Conservation (phyloP, 108 stramenopile species). For the Skeletonema tropicum region DNA sequence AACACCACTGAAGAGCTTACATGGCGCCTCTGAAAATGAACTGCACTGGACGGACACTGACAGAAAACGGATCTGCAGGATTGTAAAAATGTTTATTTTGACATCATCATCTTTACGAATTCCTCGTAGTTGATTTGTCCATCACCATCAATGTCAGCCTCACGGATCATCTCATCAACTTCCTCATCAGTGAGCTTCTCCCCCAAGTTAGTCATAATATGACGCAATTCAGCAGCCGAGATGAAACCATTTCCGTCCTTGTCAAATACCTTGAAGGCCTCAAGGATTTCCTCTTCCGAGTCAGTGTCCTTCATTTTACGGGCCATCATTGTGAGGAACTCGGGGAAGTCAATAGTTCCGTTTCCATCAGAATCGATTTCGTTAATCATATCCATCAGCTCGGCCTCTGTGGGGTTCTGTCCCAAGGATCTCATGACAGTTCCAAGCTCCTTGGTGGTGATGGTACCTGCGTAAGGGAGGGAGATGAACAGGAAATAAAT, state of each 20-base stretch:
- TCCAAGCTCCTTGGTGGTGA: constrained; percentile 99
- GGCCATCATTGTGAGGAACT: constrained; percentile 99
- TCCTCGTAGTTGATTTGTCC: constrained; percentile 99
- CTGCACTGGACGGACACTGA: neutral
- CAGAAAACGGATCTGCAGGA: neutral
- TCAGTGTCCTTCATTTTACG: constrained; percentile 99
- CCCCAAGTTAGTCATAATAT: constrained; percentile 99
- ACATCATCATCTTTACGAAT: constrained; percentile 99
- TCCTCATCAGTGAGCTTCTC: constrained; percentile 99
- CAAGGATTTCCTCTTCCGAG: constrained; percentile 99
- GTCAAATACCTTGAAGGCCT: constrained; percentile 99
- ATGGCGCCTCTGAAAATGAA: constrained; percentile 4
- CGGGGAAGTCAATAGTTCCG: constrained; percentile 99
- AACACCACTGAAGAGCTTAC: neutral
- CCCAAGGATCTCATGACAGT: constrained; percentile 99
- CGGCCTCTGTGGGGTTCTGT: constrained; percentile 99
- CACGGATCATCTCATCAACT: constrained; percentile 99
- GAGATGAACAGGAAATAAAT: neutral
- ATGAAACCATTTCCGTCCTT: constrained; percentile 99
- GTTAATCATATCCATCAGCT: constrained; percentile 99
- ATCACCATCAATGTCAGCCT: constrained; percentile 99
- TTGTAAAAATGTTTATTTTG: constrained; percentile 83
- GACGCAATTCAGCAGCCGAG: constrained; percentile 99
- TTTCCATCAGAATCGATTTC: constrained; percentile 99
- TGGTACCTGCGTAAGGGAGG: constrained; percentile 84